Conservation (phyloP, 805 yeast species). For the Sungouiella thailandica region DNA sequence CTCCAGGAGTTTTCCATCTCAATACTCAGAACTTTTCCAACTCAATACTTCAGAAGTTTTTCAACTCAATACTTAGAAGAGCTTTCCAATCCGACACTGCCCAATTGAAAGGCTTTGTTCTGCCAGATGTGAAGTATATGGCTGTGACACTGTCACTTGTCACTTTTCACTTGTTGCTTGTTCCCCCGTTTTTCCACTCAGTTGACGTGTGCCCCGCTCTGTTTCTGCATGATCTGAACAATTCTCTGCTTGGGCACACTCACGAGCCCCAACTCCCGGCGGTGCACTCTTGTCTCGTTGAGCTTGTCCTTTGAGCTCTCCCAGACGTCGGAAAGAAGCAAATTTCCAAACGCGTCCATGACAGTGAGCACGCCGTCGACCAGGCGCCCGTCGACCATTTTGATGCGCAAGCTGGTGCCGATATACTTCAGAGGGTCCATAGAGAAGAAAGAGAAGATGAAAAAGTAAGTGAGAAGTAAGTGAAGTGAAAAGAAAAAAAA, state of each 20-base stretch:
- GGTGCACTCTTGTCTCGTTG: constrained; percentile 16
- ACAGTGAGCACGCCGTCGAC: constrained; percentile 37
- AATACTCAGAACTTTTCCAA: too few relatives aligned
- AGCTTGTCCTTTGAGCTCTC: constrained; percentile 29
- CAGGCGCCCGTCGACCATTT: constrained; percentile 25
- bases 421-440: constrained; percentile 16
- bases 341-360: constrained; percentile 41
- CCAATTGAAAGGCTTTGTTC: too few relatives aligned
- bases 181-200: too few relatives aligned
- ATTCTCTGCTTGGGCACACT: constrained; percentile 21
- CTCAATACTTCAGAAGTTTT: too few relatives aligned
- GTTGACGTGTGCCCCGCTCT: too few relatives aligned
- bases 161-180: too few relatives aligned
- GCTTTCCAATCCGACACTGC: too few relatives aligned
- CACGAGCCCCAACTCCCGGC: constrained; percentile 22
- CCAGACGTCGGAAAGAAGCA: constrained; percentile 29
- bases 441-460: background rate
- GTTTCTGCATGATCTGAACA: background rate
- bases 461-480: constrained; percentile 1
- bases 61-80: too few relatives aligned
- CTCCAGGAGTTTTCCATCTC: too few relatives aligned
- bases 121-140: too few relatives aligned
- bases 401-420: constrained; percentile 26
- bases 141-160: too few relatives aligned
- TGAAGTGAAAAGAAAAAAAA: background rate